A percentile compares a stretch with the other conserved stretches of the same genome.
These are phyloP conservation scores for Mentha longifolia DNA, from an alignment of 257 asterid species.

Conservation along the genomic window DNA sequence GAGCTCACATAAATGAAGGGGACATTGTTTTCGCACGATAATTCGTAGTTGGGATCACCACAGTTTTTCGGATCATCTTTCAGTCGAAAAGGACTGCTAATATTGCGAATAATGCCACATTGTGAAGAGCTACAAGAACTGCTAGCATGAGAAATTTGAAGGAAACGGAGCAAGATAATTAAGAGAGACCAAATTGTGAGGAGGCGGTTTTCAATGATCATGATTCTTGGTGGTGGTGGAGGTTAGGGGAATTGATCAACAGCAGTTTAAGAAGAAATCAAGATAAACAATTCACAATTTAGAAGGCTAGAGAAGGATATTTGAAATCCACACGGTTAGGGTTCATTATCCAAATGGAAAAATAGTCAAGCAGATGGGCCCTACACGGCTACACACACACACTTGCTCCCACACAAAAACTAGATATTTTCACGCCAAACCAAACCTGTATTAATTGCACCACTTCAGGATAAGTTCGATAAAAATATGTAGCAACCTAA, in stretches of 20 bases:
- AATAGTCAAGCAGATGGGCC: slow-evolving; percentile 6
- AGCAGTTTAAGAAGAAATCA: neutral
- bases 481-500: neutral
- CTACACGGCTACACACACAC: neutral
- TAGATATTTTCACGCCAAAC: no score
- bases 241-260: neutral
- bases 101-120: slow-evolving; percentile 41
- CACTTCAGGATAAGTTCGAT: neutral
- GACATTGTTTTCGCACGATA: slow-evolving; percentile 40
- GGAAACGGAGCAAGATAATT: neutral
- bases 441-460: neutral
- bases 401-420: neutral
- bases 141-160: slow-evolving; percentile 25
- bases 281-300: neutral
- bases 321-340: neutral
- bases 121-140: slow-evolving; percentile 31
- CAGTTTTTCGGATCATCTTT: slow-evolving; percentile 49
- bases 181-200: slow-evolving; percentile 1
- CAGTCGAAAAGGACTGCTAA: slow-evolving; percentile 45
- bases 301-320: neutral
- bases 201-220: slow-evolving; percentile 8
- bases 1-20: slow-evolving; percentile 29
- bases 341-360: neutral
- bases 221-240: slow-evolving; percentile 17
- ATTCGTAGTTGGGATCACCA: slow-evolving; percentile 44